Conservation (phyloP, 768 basidiomycete genomes). For the Cyclocybe cylindracea region DNA sequence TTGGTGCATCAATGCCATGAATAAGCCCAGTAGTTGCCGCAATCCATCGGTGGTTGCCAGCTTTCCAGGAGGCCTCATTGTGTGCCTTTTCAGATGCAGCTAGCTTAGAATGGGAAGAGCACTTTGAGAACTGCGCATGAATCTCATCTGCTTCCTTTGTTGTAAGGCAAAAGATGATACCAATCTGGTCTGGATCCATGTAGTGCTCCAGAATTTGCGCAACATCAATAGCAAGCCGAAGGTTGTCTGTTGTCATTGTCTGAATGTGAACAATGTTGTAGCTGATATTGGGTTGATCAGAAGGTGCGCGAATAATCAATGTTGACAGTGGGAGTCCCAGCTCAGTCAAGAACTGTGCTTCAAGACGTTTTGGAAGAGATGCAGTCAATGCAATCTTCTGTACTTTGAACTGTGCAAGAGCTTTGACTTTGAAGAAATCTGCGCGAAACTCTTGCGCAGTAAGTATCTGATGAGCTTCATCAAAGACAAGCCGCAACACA, state of each 20-base stretch:
- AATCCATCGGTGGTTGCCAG: conserved; percentile 16
- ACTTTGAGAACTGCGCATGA: not conserved
- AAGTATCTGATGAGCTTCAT: conserved; percentile 20
- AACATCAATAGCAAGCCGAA: not conserved
- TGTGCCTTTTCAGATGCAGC: not conserved
- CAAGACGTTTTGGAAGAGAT: conserved; percentile 11
- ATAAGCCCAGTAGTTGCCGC: conserved; percentile 18
- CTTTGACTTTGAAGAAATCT: conserved; percentile 1
- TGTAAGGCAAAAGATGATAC: conserved; percentile 16
- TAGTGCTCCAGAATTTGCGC: not conserved
- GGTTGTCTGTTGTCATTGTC: not conserved
- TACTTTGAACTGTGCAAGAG: not conserved
- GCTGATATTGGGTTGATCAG: conserved; percentile 11
- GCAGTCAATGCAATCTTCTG: conserved; percentile 22
- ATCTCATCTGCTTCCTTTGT: not conserved
- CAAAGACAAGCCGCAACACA: conserved; percentile 9
- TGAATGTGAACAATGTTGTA: conserved; percentile 9
- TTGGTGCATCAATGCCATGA: conserved; percentile 20
- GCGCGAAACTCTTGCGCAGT: not conserved
- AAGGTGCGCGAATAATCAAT: conserved; percentile 8
- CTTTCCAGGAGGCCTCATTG: conserved; percentile 12
- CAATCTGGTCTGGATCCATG: conserved; percentile 7
- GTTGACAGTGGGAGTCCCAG: not conserved
- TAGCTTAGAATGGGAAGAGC: conserved; percentile 7
- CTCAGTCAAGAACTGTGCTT: not conserved